Conservation (phyloP, 1,284 basidiomycete species). For the Cyathus olla region DNA sequence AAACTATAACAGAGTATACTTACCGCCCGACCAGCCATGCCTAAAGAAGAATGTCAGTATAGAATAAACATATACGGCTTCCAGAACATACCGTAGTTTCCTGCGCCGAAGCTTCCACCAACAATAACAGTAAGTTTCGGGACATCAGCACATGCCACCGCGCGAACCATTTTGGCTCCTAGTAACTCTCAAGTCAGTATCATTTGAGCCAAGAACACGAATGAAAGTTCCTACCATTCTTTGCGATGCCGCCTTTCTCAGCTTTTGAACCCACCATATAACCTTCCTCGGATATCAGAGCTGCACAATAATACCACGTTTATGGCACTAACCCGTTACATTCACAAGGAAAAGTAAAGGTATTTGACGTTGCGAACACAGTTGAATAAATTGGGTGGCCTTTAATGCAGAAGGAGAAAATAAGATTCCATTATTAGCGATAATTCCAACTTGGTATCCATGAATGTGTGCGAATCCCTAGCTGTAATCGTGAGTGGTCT, state of each 20-base stretch:
- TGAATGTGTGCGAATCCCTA: conserved; percentile 94
- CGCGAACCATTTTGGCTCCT: conserved; percentile 95
- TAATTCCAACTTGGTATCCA: conserved; percentile 89
- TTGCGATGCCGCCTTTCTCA: conserved; percentile 95
- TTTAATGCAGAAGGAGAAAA: conserved; percentile 95
- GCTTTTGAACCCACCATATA: conserved; percentile 98
- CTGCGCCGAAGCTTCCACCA: conserved; percentile 96
- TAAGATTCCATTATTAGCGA: conserved; percentile 95
- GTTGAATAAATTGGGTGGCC: conserved; percentile 94
- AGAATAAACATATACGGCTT: no score
- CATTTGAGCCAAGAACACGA: neutral
- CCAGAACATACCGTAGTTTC: conserved; percentile 83
- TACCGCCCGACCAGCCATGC: conserved; percentile 91
- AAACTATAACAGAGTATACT: conserved; percentile 34
- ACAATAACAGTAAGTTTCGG: conserved; percentile 95
- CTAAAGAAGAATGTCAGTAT: conserved; percentile 43
- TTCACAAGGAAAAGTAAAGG: conserved; percentile 96
- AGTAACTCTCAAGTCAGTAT: neutral
- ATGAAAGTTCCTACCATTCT: conserved; percentile 73
- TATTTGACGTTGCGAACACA: conserved; percentile 92
- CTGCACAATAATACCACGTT: conserved; percentile 1
- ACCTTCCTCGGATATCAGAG: conserved; percentile 48
- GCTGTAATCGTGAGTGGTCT: neutral
- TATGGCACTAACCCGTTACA: conserved; percentile 71
- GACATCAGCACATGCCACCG: conserved; percentile 94